These are phyloP conservation scores for Rhodotorula paludigena DNA, from an alignment of 768 basidiomycete genomes.

Conservation along the genomic window DNA sequence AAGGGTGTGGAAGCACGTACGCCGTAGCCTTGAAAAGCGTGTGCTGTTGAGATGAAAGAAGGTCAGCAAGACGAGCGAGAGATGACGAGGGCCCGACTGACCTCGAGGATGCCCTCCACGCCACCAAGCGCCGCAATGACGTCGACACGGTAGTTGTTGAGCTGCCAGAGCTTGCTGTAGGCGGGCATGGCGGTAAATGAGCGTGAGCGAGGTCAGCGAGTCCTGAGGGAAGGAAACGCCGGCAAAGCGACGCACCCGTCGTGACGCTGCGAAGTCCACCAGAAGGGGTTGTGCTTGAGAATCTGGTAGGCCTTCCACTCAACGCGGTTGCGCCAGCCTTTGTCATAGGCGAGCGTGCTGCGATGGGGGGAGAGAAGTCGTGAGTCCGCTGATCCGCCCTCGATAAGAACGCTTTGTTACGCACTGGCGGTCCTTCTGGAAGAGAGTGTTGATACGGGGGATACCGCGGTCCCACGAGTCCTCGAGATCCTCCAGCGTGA, in stretches of 20 bases:
- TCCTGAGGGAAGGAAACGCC: constrained; percentile 75
- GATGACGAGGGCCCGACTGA: not conserved
- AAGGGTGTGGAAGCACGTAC: constrained; percentile 10
- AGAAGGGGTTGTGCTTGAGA: constrained; percentile 74
- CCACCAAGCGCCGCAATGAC: constrained; percentile 96
- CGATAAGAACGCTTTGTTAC: no score
- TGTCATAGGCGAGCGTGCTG: constrained; percentile 93
- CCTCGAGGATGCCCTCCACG: constrained; percentile 63
- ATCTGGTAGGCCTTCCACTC: constrained; percentile 98
- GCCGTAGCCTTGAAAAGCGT: constrained; percentile 90
- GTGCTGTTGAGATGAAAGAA: constrained; percentile 50
- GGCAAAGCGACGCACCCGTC: constrained; percentile 38
- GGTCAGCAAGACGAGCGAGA: not conserved
- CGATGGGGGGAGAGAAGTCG: constrained; percentile 55
- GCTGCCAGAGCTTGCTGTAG: constrained; percentile 77
- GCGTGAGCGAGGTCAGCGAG: constrained; percentile 58
- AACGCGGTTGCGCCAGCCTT: constrained; percentile 95
- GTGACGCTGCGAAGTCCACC: constrained; percentile 95
- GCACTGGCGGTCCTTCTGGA: constrained; percentile 80
- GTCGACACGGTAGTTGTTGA: constrained; percentile 98
- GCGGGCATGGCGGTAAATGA: not conserved
- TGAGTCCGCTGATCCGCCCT: no score
- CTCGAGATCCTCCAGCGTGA: constrained; percentile 95
- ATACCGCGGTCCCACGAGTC: constrained; percentile 99
- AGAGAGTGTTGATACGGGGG: constrained; percentile 95